These are phyloP conservation scores for Penicillium sp. DNA, from an alignment of 2,329 filamentous ascomycete species.

Conservation along the genomic window DNA sequence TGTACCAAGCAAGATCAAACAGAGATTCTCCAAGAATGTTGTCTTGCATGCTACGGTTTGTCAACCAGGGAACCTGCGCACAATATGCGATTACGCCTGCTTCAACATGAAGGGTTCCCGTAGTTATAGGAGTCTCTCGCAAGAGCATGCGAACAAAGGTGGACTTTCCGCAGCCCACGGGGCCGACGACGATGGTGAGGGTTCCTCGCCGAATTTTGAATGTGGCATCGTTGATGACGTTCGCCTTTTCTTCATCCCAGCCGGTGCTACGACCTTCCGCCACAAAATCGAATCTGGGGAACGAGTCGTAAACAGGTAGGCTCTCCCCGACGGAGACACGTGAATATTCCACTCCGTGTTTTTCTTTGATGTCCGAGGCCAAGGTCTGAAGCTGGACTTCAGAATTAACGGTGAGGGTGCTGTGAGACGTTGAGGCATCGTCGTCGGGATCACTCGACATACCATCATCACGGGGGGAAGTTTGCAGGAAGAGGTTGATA, in stretches of 20 bases:
- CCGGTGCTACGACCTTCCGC: neutral
- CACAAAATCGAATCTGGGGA: neutral
- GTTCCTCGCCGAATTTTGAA: neutral
- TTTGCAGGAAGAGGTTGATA: conserved; percentile 6
- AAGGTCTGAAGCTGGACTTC: neutral
- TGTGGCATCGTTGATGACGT: neutral
- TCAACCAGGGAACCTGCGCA: conserved; percentile 72
- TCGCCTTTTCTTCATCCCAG: conserved; percentile 1
- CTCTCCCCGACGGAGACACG: neutral
- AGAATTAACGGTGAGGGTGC: neutral
- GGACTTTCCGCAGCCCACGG: conserved; percentile 42
- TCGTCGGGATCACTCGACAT: neutral
- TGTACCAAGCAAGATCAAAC: conserved; percentile 58
- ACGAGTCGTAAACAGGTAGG: neutral
- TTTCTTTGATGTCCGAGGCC: neutral
- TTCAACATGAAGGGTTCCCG: neutral
- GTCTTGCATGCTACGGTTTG: conserved; percentile 69
- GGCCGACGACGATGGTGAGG: conserved; percentile 33
- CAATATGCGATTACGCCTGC: conserved; percentile 2
- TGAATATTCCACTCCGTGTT: neutral
- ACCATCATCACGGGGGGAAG: neutral
- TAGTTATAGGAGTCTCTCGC: conserved; percentile 65
- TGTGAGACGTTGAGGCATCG: neutral
- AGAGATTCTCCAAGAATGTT: conserved; percentile 60
- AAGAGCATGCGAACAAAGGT: conserved; percentile 71